Evolutionary conservation across 257 asterid species (phyloP).

Genomic region (Solanum appendiculatum): DNA sequence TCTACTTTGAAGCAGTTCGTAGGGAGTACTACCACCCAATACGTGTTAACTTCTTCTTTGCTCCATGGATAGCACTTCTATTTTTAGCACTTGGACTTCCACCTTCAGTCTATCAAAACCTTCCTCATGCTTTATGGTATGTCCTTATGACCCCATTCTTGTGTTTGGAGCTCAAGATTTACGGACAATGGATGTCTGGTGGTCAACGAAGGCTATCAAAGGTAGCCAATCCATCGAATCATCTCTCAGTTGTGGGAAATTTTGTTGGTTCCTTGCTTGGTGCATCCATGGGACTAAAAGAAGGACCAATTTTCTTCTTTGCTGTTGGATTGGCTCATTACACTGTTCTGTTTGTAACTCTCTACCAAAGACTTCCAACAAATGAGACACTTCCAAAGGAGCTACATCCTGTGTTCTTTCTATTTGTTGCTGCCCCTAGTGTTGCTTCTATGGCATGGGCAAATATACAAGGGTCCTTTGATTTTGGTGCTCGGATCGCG

Average conservation of each 20-base stretch:
- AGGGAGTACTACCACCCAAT: slow-evolving; percentile 89
- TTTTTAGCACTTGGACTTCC: slow-evolving; percentile 66
- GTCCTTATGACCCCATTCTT: slow-evolving; percentile 65
- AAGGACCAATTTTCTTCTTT: slow-evolving; percentile 82
- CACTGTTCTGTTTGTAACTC: slow-evolving; percentile 68
- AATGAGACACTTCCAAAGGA: slow-evolving; percentile 86
- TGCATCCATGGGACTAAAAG: slow-evolving; percentile 77
- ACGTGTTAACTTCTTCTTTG: slow-evolving; percentile 89
- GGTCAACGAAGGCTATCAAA: slow-evolving; percentile 79
- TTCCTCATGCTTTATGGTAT: slow-evolving; percentile 50
- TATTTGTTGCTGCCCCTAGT: slow-evolving; percentile 87
- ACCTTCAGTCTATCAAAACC: slow-evolving; percentile 23
- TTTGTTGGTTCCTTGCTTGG: slow-evolving; percentile 90
- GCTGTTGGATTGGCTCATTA: slow-evolving; percentile 96
- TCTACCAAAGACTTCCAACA: slow-evolving; percentile 89
- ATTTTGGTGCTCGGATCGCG: slow-evolving; percentile 51
- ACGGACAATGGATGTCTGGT: slow-evolving; percentile 98
- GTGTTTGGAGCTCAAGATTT: slow-evolving; percentile 63
- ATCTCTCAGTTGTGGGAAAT: slow-evolving; percentile 68
- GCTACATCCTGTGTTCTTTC: slow-evolving; percentile 89
- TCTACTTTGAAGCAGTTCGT: slow-evolving; percentile 93
- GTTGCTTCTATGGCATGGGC: slow-evolving; percentile 98
- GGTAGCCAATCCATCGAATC: slow-evolving; percentile 90
- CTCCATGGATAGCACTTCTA: slow-evolving; percentile 71
- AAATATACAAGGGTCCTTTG: slow-evolving; percentile 61